phyloP scores from a whole-genome alignment of 768 basidiomycete species.

The Lactifluus rugatus region DNA sequence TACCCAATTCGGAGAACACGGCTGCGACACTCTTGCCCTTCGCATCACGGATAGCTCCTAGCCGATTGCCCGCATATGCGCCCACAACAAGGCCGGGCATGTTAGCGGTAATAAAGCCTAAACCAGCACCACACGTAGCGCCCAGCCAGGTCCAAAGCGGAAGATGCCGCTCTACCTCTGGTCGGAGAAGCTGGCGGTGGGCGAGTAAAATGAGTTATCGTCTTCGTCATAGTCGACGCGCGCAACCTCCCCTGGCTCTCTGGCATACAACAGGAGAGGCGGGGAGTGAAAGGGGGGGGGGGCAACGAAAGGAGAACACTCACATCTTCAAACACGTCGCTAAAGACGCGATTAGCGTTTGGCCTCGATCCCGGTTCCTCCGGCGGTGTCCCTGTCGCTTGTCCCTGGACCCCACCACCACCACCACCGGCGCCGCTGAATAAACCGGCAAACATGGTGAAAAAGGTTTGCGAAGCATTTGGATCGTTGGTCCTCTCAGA shows the following conservation, averaged over 20 bases:
- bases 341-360: constrained; percentile 73
- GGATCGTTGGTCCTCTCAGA: constrained; percentile 53
- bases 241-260: too few relatives aligned
- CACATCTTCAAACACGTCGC: constrained; percentile 89
- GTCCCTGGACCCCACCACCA: constrained; percentile 22
- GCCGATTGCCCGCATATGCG: constrained; percentile 78
- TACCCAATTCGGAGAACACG: constrained; percentile 71
- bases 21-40: constrained; percentile 90
- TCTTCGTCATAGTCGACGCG: too few relatives aligned
- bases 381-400: constrained; percentile 25
- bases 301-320: too few relatives aligned
- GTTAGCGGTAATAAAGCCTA: constrained; percentile 51
- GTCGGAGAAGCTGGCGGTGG: constrained; percentile 56
- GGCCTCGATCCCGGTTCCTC: constrained; percentile 38
- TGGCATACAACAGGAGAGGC: neutral
- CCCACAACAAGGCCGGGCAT: constrained; percentile 81
- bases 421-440: constrained; percentile 42
- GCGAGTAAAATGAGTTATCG: too few relatives aligned
- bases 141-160: constrained; percentile 74
- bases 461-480: constrained; percentile 62
- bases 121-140: constrained; percentile 55
- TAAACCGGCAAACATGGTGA: constrained; percentile 62
- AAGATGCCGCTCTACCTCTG: constrained; percentile 62
- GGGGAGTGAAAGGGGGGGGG: too few relatives aligned
- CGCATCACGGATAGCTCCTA: constrained; percentile 86